Evolutionary conservation across 139 green algal species (phyloP).

Genomic region (Limnomonas spitsbergensis): DNA sequence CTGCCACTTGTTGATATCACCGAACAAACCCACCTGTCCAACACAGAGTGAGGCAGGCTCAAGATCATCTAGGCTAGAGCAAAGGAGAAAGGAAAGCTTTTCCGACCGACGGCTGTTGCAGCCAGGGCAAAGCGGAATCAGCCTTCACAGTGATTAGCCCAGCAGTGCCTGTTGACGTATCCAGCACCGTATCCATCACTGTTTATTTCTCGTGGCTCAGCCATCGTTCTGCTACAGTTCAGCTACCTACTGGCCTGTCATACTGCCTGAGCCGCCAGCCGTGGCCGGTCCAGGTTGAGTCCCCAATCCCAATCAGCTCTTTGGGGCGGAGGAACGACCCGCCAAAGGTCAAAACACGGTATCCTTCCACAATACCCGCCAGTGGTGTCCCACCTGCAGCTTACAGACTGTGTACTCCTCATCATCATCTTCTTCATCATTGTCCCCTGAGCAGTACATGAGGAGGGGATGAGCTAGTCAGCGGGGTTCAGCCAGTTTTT

Average conservation of each 20-base stretch:
- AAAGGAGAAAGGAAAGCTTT: neutral
- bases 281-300: too few species aligned
- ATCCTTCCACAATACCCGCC: too few species aligned
- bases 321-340: too few species aligned
- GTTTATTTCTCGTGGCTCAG: neutral
- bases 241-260: too few species aligned
- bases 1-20: constrained; percentile 78
- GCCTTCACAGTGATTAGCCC: neutral
- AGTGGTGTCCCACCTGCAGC: constrained; percentile 16
- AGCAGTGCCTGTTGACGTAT: neutral
- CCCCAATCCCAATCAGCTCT: too few species aligned
- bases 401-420: constrained; percentile 9
- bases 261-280: too few species aligned
- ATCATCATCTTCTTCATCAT: constrained; percentile 13
- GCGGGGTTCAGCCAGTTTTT: neutral
- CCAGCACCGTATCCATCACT: neutral
- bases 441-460: neutral
- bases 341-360: too few species aligned
- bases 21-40: constrained; percentile 85
- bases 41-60: too few species aligned
- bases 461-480: neutral
- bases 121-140: too few species aligned
- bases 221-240: too few species aligned
- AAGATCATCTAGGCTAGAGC: neutral
- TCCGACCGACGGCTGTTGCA: neutral